Conservation (phyloP, 257 asterid species). For the Penstemon newberryi region DNA sequence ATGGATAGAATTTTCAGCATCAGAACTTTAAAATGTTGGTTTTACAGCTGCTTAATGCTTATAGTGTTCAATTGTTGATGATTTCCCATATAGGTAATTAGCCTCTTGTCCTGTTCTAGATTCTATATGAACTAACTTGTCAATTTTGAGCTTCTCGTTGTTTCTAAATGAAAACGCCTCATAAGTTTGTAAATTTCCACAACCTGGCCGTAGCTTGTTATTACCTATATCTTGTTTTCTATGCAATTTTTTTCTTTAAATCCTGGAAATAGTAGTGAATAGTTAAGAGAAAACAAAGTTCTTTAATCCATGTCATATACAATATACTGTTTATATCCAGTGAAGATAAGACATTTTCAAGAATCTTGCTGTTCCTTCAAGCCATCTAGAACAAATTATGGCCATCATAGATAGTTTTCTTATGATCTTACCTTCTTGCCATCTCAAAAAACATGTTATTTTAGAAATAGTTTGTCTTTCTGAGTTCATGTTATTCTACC, state of each 20-base stretch:
- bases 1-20: no score
- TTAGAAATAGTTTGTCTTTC: neutral
- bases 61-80: neutral
- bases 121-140: neutral
- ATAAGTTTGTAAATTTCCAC: neutral
- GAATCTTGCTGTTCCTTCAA: no score
- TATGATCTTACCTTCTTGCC: conserved; percentile 1
- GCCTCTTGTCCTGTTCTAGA: neutral
- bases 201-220: neutral
- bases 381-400: neutral
- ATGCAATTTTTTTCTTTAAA: neutral
- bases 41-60: neutral
- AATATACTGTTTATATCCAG: no score
- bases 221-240: neutral
- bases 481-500: neutral
- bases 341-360: no score
- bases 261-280: no score
- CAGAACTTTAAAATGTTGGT: neutral
- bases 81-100: neutral
- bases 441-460: neutral
- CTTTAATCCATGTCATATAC: no score
- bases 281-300: no score
- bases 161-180: neutral
- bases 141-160: neutral
- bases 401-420: neutral